phyloP scores from a whole-genome alignment of 1,284 basidiomycete genomes.

The Austropuccinia psidii region DNA sequence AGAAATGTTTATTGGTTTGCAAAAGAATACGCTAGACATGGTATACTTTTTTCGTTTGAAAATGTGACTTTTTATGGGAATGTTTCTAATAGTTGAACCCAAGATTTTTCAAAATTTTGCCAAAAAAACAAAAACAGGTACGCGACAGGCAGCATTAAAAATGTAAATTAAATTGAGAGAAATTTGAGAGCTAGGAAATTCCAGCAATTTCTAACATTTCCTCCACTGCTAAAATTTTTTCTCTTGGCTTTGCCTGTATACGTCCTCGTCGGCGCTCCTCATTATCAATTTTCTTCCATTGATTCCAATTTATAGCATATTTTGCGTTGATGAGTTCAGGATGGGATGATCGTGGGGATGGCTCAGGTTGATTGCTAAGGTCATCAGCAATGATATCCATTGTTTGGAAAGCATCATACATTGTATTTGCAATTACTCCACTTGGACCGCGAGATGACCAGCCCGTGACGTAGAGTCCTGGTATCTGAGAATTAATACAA shows the following conservation, averaged over 20 bases:
- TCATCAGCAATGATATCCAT: conserved; percentile 57
- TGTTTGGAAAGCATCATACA: conserved; percentile 81
- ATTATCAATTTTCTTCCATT: neutral
- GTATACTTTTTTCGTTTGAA: no score
- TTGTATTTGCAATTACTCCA: conserved; percentile 86
- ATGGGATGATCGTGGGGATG: neutral
- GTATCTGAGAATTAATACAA: conserved; percentile 45
- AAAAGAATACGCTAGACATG: no score
- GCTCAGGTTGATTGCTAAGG: neutral
- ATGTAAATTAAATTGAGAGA: no score
- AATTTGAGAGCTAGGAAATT: no score
- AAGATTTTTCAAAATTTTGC: no score
- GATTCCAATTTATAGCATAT: neutral
- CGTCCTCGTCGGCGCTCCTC: neutral
- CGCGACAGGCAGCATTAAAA: no score
- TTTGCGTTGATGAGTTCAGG: neutral
- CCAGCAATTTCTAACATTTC: neutral
- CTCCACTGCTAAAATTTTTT: neutral
- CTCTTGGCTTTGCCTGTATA: neutral
- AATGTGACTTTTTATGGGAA: no score
- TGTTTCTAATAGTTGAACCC: no score
- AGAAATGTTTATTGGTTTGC: no score
- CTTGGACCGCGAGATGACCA: conserved; percentile 89
- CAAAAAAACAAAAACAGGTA: no score
- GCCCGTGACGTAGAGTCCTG: conserved; percentile 79